Percentiles rank a stretch among this genome's conserved stretches.
phyloP scores from a whole-genome alignment of 148 eudicot species.

The Vaccinium corymbosum region DNA sequence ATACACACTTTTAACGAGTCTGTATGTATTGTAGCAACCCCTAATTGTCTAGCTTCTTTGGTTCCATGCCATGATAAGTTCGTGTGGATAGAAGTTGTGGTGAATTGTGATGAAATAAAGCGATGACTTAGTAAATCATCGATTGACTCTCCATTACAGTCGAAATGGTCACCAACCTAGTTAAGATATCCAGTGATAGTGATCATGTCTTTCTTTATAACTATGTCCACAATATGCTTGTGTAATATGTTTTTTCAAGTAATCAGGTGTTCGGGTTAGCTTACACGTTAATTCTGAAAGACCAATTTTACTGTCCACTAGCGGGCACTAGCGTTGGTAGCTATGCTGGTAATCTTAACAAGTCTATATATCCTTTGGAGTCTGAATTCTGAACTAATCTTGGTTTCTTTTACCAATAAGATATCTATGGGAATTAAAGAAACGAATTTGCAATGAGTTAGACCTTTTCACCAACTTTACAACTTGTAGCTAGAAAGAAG shows the following conservation, averaged over 20 bases:
- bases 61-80: too few species aligned
- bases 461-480: slow-evolving; percentile 24
- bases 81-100: too few species aligned
- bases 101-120: too few species aligned
- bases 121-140: not conserved
- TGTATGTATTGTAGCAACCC: too few species aligned
- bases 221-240: not conserved
- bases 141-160: not conserved
- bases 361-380: not conserved
- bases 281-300: too few species aligned
- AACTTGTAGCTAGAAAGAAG: slow-evolving; percentile 13
- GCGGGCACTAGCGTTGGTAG: too few species aligned
- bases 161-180: not conserved
- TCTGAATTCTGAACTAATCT: not conserved
- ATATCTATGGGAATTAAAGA: not conserved
- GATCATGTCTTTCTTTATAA: not conserved
- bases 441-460: not conserved
- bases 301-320: too few species aligned
- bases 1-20: too few species aligned
- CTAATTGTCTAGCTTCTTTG: too few species aligned
- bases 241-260: too few species aligned
- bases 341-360: not conserved
- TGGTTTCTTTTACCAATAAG: not conserved
- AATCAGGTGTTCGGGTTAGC: too few species aligned
- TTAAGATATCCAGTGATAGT: not conserved